Evolutionary conservation across 208 protist genomes (phyloP).

Genomic region (Phytomonas francai): DNA sequence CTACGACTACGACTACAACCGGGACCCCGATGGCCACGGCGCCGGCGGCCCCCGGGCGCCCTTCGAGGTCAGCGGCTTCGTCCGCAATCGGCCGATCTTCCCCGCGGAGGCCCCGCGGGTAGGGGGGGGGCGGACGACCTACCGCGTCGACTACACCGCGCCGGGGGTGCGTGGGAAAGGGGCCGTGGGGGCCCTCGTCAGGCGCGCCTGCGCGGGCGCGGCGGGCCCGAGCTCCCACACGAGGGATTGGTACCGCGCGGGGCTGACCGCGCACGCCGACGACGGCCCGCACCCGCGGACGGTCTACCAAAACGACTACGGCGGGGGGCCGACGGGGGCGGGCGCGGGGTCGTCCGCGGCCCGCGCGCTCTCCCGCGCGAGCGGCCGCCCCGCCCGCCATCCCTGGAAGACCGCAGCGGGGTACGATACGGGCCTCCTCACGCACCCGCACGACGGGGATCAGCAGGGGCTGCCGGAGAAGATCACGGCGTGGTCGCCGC

Average conservation of each 20-base stretch:
- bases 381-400: constrained; percentile 28
- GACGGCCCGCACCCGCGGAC: constrained; percentile 45
- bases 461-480: constrained; percentile 59
- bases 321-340: constrained; percentile 17
- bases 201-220: not conserved
- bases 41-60: too few species aligned
- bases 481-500: constrained; percentile 54
- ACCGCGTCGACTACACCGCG: constrained; percentile 44
- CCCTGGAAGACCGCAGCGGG: constrained; percentile 29
- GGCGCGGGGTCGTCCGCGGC: not conserved
- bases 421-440: constrained; percentile 58
- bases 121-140: constrained; percentile 25
- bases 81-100: constrained; percentile 69
- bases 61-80: constrained; percentile 59
- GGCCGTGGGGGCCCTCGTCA: constrained; percentile 4
- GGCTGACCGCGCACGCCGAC: constrained; percentile 19
- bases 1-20: constrained; percentile 87
- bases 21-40: constrained; percentile 16
- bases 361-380: not conserved
- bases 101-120: constrained; percentile 32
- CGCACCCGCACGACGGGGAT: constrained; percentile 21
- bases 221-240: constrained; percentile 17
- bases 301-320: constrained; percentile 61
- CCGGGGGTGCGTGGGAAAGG: constrained; percentile 10
- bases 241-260: constrained; percentile 18